Evolutionary conservation across 2,329 filamentous ascomycete genomes (phyloP).

Genomic region (Cladorrhinum sp.): DNA sequence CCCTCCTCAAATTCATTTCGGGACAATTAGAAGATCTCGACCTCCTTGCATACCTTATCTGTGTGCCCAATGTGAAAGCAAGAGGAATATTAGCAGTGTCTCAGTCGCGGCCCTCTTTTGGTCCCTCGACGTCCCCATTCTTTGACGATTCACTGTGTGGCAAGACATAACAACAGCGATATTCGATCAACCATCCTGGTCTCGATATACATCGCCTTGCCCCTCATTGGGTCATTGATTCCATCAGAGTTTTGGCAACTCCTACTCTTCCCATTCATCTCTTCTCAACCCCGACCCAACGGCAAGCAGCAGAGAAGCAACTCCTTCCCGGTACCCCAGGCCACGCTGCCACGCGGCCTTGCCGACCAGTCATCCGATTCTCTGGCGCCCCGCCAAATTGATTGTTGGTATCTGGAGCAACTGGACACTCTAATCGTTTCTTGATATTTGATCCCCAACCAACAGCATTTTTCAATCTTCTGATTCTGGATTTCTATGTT

Average conservation of each 20-base stretch:
- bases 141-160: conserved; percentile 1
- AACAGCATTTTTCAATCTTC: neutral
- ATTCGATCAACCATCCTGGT: conserved; percentile 3
- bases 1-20: neutral
- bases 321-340: neutral
- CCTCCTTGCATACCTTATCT: neutral
- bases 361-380: neutral
- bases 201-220: neutral
- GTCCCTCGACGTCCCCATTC: neutral
- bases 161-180: conserved; percentile 4
- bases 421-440: neutral
- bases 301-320: neutral
- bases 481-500: neutral
- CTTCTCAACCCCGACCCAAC: neutral
- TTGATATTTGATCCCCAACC: neutral
- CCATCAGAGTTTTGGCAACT: neutral
- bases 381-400: neutral
- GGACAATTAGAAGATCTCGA: neutral
- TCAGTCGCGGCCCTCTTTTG: neutral
- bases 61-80: neutral
- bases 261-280: neutral
- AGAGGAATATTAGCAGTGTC: conserved; percentile 1
- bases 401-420: neutral
- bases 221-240: neutral
- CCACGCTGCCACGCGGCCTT: neutral